Conservation (phyloP, 257 asterid genomes). For the Haberlea rhodopensis region DNA sequence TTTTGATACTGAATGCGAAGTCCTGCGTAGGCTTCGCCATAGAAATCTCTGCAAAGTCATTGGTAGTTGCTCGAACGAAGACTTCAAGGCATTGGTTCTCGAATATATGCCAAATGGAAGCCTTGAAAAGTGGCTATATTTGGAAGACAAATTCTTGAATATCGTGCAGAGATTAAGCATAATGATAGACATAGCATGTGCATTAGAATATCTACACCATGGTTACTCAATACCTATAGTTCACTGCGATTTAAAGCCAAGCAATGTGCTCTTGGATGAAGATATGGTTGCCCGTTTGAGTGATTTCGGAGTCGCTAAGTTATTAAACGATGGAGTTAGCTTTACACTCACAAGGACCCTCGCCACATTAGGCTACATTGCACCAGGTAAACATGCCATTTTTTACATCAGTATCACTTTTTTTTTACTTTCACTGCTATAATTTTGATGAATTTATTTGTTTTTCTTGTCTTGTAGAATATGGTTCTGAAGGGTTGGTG, state of each 20-base stretch:
- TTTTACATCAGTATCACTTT: background rate
- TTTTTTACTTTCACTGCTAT: background rate
- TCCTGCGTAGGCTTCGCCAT: slow-evolving; percentile 25
- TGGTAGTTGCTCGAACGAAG: slow-evolving; percentile 24
- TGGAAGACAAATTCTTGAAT: slow-evolving; percentile 15
- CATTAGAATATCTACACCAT: slow-evolving; percentile 31
- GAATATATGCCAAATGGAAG: slow-evolving; percentile 32
- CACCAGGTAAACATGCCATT: slow-evolving; percentile 19
- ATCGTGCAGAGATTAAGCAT: slow-evolving; percentile 21
- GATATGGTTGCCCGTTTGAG: slow-evolving; percentile 23
- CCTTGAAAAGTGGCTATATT: slow-evolving; percentile 30
- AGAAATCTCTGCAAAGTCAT: slow-evolving; percentile 29
- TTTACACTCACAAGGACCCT: slow-evolving; percentile 19
- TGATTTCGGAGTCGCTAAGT: slow-evolving; percentile 29
- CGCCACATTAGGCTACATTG: slow-evolving; percentile 27
- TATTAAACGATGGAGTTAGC: slow-evolving; percentile 16
- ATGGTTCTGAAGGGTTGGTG: slow-evolving; percentile 28
- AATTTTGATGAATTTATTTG: background rate
- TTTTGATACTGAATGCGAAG: slow-evolving; percentile 27
- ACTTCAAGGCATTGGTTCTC: slow-evolving; percentile 32
- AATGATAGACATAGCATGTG: slow-evolving; percentile 24
- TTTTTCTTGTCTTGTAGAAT: slow-evolving; percentile 15
- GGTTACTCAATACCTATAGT: slow-evolving; percentile 19
- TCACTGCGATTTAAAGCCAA: slow-evolving; percentile 33
- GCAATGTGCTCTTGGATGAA: slow-evolving; percentile 24